phyloP scores from a whole-genome alignment of 2,329 filamentous ascomycete genomes.

The Myotisia sp. region DNA sequence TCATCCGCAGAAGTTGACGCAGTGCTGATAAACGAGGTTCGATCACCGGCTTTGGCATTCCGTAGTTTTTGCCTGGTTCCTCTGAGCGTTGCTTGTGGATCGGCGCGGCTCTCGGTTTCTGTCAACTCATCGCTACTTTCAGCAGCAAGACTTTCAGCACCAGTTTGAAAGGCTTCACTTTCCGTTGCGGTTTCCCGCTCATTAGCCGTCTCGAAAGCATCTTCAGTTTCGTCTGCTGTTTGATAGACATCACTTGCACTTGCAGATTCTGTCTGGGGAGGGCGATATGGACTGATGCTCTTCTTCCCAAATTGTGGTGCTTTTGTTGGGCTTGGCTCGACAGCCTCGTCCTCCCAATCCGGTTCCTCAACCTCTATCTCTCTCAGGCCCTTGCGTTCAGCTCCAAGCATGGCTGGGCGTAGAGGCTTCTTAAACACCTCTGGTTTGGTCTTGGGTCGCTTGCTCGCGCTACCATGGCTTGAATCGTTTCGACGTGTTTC shows the following conservation, averaged over 20 bases:
- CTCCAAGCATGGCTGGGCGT: constrained; percentile 60
- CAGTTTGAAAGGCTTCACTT: constrained; percentile 90
- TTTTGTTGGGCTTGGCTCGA: constrained; percentile 43
- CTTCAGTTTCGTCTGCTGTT: constrained; percentile 61
- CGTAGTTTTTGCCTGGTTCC: constrained; percentile 27
- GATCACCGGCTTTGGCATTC: constrained; percentile 39
- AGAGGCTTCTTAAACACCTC: constrained; percentile 65
- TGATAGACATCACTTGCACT: constrained; percentile 59
- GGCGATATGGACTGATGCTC: not conserved
- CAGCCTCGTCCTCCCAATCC: constrained; percentile 77
- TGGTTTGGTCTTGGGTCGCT: constrained; percentile 48
- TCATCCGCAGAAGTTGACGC: constrained; percentile 77
- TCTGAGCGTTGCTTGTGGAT: constrained; percentile 20
- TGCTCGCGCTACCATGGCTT: constrained; percentile 25
- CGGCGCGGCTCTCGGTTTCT: constrained; percentile 57
- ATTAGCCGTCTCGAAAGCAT: constrained; percentile 59
- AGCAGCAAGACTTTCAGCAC: constrained; percentile 55
- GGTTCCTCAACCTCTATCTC: constrained; percentile 68
- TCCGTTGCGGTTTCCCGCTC: constrained; percentile 64
- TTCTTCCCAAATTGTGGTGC: constrained; percentile 18
- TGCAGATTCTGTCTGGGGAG: constrained; percentile 16
- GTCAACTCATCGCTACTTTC: constrained; percentile 69
- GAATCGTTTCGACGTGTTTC: constrained; percentile 47
- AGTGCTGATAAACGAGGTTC: constrained; percentile 67
- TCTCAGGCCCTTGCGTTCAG: constrained; percentile 55